Base-by-base conservation (phyloP, 495 filamentous ascomycete species). In the Penicillium steckii region DNA sequence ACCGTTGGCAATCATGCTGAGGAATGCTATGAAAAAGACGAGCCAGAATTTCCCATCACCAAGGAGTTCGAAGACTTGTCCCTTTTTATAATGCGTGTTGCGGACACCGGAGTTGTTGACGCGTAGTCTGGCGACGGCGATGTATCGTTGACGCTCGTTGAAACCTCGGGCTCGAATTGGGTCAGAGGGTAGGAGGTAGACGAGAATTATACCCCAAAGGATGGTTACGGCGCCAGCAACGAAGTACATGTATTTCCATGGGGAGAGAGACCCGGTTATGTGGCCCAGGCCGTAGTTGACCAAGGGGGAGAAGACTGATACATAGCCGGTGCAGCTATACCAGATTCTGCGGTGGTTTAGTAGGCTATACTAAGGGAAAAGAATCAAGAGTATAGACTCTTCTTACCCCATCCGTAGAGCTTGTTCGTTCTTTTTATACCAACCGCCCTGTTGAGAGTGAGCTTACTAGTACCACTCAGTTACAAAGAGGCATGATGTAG, bases 51-150 rank as follows among this genome's bases (percentile, higher is more conserved):
- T 75, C 6, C 69, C 61, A 54, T 80, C 77, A 1, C 41, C 32
- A 13, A 80, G 57, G 10, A 73, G 67, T 50, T 79, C 76, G 25
- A 59, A 63, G 27, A 72, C 71, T 35, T 83, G 80, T 6, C 69
- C 62, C 56, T 60, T 71, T 44, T 79, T 78, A 53, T 79, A 81
- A 22, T 72, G 67, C 37, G 80, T 50, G 72, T 75, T 23, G 75
- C 67, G 48, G 71, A 80, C 45, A 69, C 75, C 55, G 74, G 72
- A 46, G 76, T 80, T 43, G 65, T 68, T 38, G 12, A 40, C 23
- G 13, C 71, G 69, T 21, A 80, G 67, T 33, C 79, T 68, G 53
- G 80, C 75, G 26, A 82, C 70, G 6, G 70, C 69, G 55, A 80
- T 71, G 24, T 77, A 63, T 6, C 75, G 77, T 50, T 84, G 68